Conservation (phyloP, 1,139 yeast genomes). For the Yamadazyma spencermartinsiae region DNA sequence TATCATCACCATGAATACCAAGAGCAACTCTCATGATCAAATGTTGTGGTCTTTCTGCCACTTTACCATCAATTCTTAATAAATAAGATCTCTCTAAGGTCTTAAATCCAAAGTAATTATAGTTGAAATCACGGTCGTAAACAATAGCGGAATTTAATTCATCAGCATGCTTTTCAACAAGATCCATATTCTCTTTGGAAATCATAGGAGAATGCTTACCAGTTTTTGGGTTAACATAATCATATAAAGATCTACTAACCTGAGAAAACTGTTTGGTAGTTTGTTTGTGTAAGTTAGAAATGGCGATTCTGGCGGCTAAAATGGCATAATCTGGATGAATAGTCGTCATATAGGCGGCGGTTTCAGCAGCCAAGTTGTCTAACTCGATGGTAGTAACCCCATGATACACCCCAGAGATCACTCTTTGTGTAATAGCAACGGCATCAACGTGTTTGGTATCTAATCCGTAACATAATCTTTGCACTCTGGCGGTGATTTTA, state of each 20-base stretch:
- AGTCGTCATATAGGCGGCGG: conserved; percentile 96
- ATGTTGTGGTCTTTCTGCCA: conserved; percentile 90
- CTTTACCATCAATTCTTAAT: conserved; percentile 65
- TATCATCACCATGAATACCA: conserved; percentile 80
- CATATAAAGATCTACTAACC: conserved; percentile 67
- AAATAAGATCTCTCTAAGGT: conserved; percentile 84
- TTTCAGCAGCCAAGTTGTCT: conserved; percentile 92
- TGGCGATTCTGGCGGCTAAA: conserved; percentile 92
- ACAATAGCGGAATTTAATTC: conserved; percentile 79
- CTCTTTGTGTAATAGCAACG: conserved; percentile 84
- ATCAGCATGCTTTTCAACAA: conserved; percentile 63
- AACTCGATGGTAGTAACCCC: conserved; percentile 95
- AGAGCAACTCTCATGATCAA: conserved; percentile 86
- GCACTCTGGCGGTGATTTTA: conserved; percentile 53
- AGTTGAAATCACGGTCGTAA: conserved; percentile 79
- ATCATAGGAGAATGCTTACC: conserved; percentile 76
- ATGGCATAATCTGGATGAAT: conserved; percentile 95
- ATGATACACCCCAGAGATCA: conserved; percentile 87
- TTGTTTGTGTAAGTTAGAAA: conserved; percentile 88
- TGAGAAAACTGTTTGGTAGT: conserved; percentile 87
- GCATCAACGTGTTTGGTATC: conserved; percentile 85
- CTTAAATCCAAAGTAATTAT: conserved; percentile 84
- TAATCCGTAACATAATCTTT: conserved; percentile 71
- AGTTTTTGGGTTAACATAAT: conserved; percentile 74
- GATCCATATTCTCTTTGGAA: conserved; percentile 65